Base-by-base conservation (phyloP, 345 rosid genomes). In the Durio zibethinus region DNA sequence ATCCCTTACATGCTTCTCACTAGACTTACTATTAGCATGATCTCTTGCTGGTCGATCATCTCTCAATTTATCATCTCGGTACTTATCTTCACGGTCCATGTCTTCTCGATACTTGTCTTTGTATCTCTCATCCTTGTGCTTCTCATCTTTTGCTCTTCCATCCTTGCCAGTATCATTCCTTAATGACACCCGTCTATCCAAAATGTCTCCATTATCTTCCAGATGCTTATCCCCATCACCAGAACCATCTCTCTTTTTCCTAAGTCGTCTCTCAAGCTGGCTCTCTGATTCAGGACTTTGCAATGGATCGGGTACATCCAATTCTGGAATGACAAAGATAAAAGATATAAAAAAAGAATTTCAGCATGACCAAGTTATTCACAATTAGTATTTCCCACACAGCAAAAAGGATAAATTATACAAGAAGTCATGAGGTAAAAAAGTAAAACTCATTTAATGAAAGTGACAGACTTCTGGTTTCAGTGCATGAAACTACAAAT, bases 21-120 rank as follows among this genome's bases (percentile, higher is more conserved):
- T 88, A 48, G 88, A 86, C 87, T 84, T 89, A 79, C 76, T 79
- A 78, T 78, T 81, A 62, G 63, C 52, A 47, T 83, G 89, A 67
- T 92, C 97, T 84, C 86, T 92, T 43, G 80, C 60, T 64, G 82
- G 36, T 67, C 81, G 88, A n/a, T 89, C 97, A 84, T 91, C 93
- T 82, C 87, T 87, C 76, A 83, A 86, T 85, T 89, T 93, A 29
- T 87, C 93, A 75, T 87, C 88, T 63, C 79, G 89, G 76, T 82
- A 83, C 84, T 81, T 92, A 71, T 78, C 83, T 75, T 90, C 98
- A 81, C 82, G 83, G 72, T 89, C 91, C 11, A 60, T 69, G 59
- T 79, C 91, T 75, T 91, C 97, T 54, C 83, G 80, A 45, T 84
- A 79, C 81, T 85, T 88, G 52, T 86, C 92, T 77, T 80, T 85